Evolutionary conservation across 176 grass and related monocot species (phyloP).

Genomic region (Puya raimondii): DNA sequence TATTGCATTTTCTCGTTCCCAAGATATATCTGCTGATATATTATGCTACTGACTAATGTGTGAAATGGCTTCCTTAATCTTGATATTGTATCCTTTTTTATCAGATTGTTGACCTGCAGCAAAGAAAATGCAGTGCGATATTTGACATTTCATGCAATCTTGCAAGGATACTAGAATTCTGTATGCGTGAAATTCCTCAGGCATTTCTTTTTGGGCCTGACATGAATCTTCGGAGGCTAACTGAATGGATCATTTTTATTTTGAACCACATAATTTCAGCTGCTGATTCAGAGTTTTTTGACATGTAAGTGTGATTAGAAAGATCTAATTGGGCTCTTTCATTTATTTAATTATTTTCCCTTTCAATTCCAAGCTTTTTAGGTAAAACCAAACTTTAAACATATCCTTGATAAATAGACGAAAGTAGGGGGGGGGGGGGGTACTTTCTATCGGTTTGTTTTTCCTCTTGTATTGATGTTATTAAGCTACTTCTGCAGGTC

Average conservation of each 20-base stretch:
- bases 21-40: neutral
- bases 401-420: neutral
- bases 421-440: neutral
- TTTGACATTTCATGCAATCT: conserved; percentile 85
- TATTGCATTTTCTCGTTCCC: neutral
- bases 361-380: neutral
- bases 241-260: conserved; percentile 76
- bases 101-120: conserved; percentile 66
- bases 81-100: conserved; percentile 20
- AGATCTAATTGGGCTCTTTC: conserved; percentile 8
- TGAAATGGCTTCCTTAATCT: neutral
- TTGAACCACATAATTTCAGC: conserved; percentile 79
- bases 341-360: neutral
- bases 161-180: conserved; percentile 72
- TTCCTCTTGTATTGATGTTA: conserved; percentile 15
- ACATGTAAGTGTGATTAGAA: conserved; percentile 54
- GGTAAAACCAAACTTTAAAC: neutral
- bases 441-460: neutral
- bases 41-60: neutral
- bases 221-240: conserved; percentile 80
- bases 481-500: conserved; percentile 29
- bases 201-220: conserved; percentile 65
- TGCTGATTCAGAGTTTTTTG: conserved; percentile 77
- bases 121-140: conserved; percentile 82
- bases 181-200: conserved; percentile 56